phyloP scores from a whole-genome alignment of 1,284 basidiomycete genomes.

The Abortiporus biennis region DNA sequence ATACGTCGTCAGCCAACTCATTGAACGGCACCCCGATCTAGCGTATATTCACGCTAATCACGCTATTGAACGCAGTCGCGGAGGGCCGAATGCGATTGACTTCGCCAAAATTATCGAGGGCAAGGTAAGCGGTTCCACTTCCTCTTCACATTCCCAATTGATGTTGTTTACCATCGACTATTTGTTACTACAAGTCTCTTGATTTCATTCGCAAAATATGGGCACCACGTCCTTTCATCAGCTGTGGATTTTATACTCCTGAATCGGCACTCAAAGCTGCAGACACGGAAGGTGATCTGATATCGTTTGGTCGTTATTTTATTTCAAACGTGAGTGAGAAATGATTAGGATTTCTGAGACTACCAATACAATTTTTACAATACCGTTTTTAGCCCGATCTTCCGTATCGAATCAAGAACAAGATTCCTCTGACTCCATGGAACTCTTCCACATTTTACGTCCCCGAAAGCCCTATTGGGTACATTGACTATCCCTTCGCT shows the following conservation, averaged over 20 bases:
- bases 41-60: conserved; percentile 49
- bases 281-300: conserved; percentile 28
- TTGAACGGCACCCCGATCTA: conserved; percentile 29
- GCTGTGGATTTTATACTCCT: conserved; percentile 30
- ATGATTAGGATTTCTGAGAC: too few relatives aligned
- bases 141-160: too few relatives aligned
- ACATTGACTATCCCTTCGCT: conserved; percentile 35
- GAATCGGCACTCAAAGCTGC: conserved; percentile 22
- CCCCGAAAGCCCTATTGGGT: conserved; percentile 24
- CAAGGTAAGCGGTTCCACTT: too few relatives aligned
- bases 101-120: too few relatives aligned
- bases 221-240: conserved; percentile 24
- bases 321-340: conserved; percentile 40
- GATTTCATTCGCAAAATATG: conserved; percentile 29
- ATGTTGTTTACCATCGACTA: too few relatives aligned
- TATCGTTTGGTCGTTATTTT: conserved; percentile 44
- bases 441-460: conserved; percentile 32
- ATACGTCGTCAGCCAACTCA: conserved; percentile 23
- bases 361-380: too few relatives aligned
- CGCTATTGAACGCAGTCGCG: too few relatives aligned
- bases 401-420: conserved; percentile 31
- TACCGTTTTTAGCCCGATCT: conserved; percentile 39
- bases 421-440: conserved; percentile 26
- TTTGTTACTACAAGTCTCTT: conserved; percentile 26
- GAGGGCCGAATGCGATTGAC: neutral